phyloP scores from a whole-genome alignment of 73 alveolate species.

The Stentor roeselii region DNA sequence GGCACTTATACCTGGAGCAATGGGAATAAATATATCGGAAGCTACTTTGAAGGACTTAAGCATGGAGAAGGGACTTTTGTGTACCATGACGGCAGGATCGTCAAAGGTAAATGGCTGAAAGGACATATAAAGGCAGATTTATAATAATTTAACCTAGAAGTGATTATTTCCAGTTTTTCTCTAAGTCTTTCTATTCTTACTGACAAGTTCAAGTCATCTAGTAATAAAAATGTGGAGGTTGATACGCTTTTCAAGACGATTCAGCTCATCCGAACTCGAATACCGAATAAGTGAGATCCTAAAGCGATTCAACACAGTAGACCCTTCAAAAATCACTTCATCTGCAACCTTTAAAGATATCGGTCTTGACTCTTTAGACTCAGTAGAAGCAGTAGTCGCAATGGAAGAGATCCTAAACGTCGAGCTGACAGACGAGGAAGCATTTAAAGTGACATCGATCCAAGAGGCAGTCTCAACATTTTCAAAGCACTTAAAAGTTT shows the following conservation, averaged over 20 bases:
- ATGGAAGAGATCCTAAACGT: constrained; percentile 23
- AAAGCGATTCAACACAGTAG: background rate
- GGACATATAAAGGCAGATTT: no score
- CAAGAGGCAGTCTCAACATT: background rate
- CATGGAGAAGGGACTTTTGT: no score
- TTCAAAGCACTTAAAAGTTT: background rate
- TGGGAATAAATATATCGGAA: no score
- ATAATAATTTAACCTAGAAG: no score
- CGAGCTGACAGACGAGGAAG: constrained; percentile 29
- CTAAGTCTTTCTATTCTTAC: no score
- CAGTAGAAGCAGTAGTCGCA: constrained; percentile 30
- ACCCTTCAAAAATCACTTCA: background rate
- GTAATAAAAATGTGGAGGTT: constrained; percentile 13
- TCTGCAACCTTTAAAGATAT: constrained; percentile 22
- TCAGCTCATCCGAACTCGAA: background rate
- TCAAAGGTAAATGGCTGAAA: no score
- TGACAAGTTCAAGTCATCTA: no score
- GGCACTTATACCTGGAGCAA: no score
- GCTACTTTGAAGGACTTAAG: no score
- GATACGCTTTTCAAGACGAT: background rate
- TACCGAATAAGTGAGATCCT: background rate
- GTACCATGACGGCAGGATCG: no score
- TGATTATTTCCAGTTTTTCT: no score
- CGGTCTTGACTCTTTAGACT: constrained; percentile 30
- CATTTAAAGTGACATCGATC: constrained; percentile 1